phyloP scores from a whole-genome alignment of 768 basidiomycete species.

The Kwoniella dendrophila region DNA sequence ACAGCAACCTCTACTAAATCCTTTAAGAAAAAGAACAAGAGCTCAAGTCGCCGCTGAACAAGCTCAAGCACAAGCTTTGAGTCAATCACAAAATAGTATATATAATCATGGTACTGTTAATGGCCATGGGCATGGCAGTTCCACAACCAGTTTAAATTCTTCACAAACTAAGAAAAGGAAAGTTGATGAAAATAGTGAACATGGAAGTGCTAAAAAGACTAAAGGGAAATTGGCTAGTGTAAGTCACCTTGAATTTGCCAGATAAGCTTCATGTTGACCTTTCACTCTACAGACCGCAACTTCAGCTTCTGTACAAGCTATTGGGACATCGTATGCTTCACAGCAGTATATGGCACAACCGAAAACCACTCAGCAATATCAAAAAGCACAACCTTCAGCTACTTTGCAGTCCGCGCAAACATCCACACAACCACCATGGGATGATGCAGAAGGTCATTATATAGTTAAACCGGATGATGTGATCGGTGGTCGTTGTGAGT shows the following conservation, averaged over 20 bases:
- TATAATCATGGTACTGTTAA: slow-evolving; percentile 30
- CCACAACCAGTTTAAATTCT: slow-evolving; percentile 1
- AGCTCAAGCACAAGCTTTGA: slow-evolving; percentile 19
- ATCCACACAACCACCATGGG: slow-evolving; percentile 60
- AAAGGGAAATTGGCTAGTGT: slow-evolving; percentile 27
- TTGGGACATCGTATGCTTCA: slow-evolving; percentile 6
- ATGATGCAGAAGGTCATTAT: slow-evolving; percentile 98
- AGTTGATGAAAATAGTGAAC: slow-evolving; percentile 38
- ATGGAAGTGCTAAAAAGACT: slow-evolving; percentile 36
- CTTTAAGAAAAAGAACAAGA: slow-evolving; percentile 42
- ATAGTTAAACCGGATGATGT: slow-evolving; percentile 90
- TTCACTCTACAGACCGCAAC: no score
- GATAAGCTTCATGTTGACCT: background rate
- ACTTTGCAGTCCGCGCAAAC: slow-evolving; percentile 59
- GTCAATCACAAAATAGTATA: slow-evolving; percentile 9
- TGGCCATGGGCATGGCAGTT: slow-evolving; percentile 20
- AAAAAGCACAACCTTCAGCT: slow-evolving; percentile 18
- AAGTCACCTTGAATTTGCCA: no score
- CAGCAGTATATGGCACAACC: slow-evolving; percentile 18
- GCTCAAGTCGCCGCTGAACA: slow-evolving; percentile 27
- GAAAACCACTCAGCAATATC: slow-evolving; percentile 6
- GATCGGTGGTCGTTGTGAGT: slow-evolving; percentile 77
- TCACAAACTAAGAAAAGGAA: slow-evolving; percentile 42
- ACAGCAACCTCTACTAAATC: slow-evolving; percentile 34
- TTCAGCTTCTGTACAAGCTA: slow-evolving; percentile 26